Evolutionary conservation across 2,329 filamentous ascomycete genomes (phyloP).

Genomic region (Pseudocercospora fuligena): DNA sequence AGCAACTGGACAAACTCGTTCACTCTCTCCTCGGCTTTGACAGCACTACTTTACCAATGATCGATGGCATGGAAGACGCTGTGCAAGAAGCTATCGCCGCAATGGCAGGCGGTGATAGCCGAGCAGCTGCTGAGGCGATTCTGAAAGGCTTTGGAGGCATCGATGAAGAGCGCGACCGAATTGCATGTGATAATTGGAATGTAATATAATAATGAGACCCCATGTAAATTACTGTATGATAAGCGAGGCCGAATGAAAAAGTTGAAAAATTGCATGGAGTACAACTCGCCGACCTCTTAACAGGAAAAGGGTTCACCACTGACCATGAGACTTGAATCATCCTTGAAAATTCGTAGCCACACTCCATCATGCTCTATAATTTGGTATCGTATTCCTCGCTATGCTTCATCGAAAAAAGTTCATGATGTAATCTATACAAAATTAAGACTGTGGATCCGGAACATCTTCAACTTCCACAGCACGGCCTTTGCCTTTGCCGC

Average conservation of each 20-base stretch:
- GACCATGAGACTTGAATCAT: no score
- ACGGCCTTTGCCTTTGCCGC: conserved; percentile 43
- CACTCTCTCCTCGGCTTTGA: neutral
- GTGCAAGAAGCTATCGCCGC: neutral
- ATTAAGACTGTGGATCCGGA: conserved; percentile 32
- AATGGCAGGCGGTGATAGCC: neutral
- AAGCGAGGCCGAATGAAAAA: no score
- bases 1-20: neutral
- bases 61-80: neutral
- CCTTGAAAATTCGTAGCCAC: no score
- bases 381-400: neutral
- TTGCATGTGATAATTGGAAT: no score
- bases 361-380: no score
- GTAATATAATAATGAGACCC: no score
- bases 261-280: no score
- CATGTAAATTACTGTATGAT: neutral
- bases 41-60: neutral
- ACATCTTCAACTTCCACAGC: conserved; percentile 49
- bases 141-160: neutral
- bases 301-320: no score
- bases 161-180: no score
- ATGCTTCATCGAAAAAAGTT: neutral
- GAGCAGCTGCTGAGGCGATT: neutral
- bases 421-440: neutral
- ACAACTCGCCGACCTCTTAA: no score